Base-by-base conservation (phyloP, 2,329 filamentous ascomycete species). In the Xylaria sp. region DNA sequence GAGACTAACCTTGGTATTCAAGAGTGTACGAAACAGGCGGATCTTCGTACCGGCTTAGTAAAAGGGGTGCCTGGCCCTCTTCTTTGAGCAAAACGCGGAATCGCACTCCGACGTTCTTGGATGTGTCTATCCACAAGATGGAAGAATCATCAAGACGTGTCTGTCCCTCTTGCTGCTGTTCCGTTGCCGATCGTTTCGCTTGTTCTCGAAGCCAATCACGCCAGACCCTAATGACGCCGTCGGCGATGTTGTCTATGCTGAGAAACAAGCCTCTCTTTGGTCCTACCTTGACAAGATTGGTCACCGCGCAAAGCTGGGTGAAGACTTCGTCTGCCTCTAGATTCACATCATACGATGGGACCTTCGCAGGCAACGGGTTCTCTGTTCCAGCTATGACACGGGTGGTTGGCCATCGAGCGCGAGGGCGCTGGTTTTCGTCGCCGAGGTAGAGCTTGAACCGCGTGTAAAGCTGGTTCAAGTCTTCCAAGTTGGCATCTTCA, bases 321-420 rank as follows among this genome's bases (percentile, higher is more conserved):
- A 95, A 94, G 20, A 89, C 80, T 78, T 94, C 92, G 68, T 88
- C 85, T 1, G 85, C 85, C 70, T 94, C 92, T 1, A 96, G 81
- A 51, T 83, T 82, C 47, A 95, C 76, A 9, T 85, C 86, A 65
- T 91, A 86, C 15, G 81, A 84, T 1, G 90, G 86, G 7, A 82
- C 77, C 29, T 33, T 51, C 27, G 84, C 80, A 31, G 80, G 78
- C 33, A 68, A 29, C 10, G 70, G 66, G 17, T 68, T 61, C 75
- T 72, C 62, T 74, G 58, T 38, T 65, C 72, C 69, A 36, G 67
- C 71, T 36, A 71, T 56, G 10, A 65, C 65, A 50, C 63, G 62
- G 7, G 61, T 61, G 33, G 73, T 75, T 73, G 65, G 71, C 69
- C 53, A 60, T 50, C 65, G 70, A 39, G 66, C 70, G n/a, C 71